Percentiles rank a stretch among this genome's conserved stretches.
Conservation (phyloP, 139 green algal species). For the Chlamydomonas applanata region DNA sequence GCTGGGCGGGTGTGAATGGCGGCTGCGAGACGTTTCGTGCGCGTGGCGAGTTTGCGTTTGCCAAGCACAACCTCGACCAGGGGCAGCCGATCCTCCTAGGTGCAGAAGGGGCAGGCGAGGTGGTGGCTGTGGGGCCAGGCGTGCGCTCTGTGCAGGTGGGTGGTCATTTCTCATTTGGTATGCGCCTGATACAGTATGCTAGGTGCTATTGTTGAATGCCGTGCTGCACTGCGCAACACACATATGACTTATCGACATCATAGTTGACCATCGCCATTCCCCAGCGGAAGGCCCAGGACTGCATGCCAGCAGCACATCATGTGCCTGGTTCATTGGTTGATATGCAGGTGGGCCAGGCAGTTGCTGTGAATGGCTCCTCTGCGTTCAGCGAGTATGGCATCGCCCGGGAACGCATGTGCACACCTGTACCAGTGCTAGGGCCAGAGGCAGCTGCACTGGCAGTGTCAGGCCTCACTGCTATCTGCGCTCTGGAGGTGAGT, state of each 20-base stretch:
- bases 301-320: too few relatives aligned
- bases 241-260: too few relatives aligned
- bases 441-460: slow-evolving; percentile 39
- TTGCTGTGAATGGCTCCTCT: slow-evolving; percentile 40
- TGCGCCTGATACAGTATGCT: too few relatives aligned
- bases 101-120: slow-evolving; percentile 55
- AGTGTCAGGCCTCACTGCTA: slow-evolving; percentile 53
- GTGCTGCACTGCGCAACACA: too few relatives aligned
- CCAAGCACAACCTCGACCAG: background rate
- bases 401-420: slow-evolving; percentile 22
- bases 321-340: background rate
- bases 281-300: too few relatives aligned
- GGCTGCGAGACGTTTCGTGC: slow-evolving; percentile 72
- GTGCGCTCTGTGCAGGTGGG: slow-evolving; percentile 25
- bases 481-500: slow-evolving; percentile 43
- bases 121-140: slow-evolving; percentile 42
- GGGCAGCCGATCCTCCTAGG: slow-evolving; percentile 43
- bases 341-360: slow-evolving; percentile 39
- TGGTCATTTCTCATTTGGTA: too few relatives aligned
- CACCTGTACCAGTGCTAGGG: slow-evolving; percentile 5
- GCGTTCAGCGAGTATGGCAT: slow-evolving; percentile 53
- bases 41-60: slow-evolving; percentile 28
- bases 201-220: too few relatives aligned
- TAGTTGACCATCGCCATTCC: too few relatives aligned
- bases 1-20: slow-evolving; percentile 64